Evolutionary conservation across 768 basidiomycete genomes (phyloP).

Genomic region (Mycena vulgaris): DNA sequence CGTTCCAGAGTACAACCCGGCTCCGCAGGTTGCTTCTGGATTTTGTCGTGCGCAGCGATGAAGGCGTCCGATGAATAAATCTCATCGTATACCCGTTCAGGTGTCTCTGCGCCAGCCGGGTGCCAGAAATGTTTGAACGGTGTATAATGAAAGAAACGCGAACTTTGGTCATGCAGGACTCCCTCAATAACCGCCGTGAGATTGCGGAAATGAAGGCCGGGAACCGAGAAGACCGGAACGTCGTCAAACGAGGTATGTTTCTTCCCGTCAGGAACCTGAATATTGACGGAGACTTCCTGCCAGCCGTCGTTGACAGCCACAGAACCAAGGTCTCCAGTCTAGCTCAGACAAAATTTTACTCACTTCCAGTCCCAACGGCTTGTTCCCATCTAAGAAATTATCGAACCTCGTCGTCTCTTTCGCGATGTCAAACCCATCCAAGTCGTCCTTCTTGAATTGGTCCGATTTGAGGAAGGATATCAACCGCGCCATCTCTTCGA

Average conservation of each 20-base stretch:
- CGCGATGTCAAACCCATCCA: not conserved
- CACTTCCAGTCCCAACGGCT: too few relatives aligned
- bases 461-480: slow-evolving; percentile 8
- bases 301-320: slow-evolving; percentile 24
- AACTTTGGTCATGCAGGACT: not conserved
- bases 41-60: not conserved
- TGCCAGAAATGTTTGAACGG: not conserved
- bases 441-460: not conserved
- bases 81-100: not conserved
- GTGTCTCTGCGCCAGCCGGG: not conserved
- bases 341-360: too few relatives aligned
- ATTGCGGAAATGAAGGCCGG: not conserved
- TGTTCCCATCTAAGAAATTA: not conserved
- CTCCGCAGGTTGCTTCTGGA: not conserved
- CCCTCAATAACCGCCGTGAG: not conserved
- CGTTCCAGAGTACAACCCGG: not conserved
- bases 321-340: too few relatives aligned
- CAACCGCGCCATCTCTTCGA: slow-evolving; percentile 1
- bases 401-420: slow-evolving; percentile 15
- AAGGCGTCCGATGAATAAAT: not conserved
- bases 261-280: slow-evolving; percentile 38
- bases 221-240: slow-evolving; percentile 32
- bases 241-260: slow-evolving; percentile 35
- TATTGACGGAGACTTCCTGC: slow-evolving; percentile 28
- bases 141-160: not conserved